A percentile compares a stretch with the other conserved stretches of the same genome.
Evolutionary conservation across 2,329 filamentous ascomycete species (phyloP).

Genomic region (Botrytis sinoallii): DNA sequence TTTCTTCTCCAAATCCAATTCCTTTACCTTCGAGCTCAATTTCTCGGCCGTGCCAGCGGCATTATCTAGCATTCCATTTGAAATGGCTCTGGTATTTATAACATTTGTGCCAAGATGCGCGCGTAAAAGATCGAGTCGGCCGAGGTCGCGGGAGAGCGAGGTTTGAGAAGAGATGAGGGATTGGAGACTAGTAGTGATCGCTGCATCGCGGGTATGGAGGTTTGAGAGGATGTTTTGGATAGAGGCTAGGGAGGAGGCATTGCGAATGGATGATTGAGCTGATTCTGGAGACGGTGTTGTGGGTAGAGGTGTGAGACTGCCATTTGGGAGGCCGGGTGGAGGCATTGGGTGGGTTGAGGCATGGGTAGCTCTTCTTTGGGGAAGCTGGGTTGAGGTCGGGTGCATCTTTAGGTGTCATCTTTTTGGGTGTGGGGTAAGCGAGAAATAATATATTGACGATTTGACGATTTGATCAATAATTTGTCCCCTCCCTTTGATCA

Average conservation of each 20-base stretch:
- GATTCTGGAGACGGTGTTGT: constrained; percentile 22
- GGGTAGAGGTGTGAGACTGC: constrained; percentile 26
- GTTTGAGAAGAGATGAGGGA: constrained; percentile 77
- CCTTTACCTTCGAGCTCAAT: constrained; percentile 82
- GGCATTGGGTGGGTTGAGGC: constrained; percentile 38
- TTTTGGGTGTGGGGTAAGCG: constrained; percentile 26
- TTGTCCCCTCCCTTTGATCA: background rate
- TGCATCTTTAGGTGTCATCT: constrained; percentile 22
- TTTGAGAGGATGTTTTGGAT: constrained; percentile 73
- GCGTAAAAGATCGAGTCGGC: constrained; percentile 82
- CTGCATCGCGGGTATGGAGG: constrained; percentile 72
- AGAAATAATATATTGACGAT: constrained; percentile 27
- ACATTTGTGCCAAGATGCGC: constrained; percentile 85
- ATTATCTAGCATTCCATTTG: constrained; percentile 84
- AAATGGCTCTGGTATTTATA: constrained; percentile 76
- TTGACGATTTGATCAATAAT: background rate
- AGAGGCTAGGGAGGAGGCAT: constrained; percentile 72
- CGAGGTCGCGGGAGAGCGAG: constrained; percentile 81
- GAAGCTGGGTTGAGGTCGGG: constrained; percentile 19
- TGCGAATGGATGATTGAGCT: constrained; percentile 49
- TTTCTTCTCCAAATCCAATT: constrained; percentile 85
- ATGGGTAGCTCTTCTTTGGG: constrained; percentile 30
- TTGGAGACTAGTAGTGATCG: constrained; percentile 72
- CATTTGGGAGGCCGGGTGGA: constrained; percentile 38
- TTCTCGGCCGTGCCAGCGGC: constrained; percentile 82